phyloP scores from a whole-genome alignment of 257 asterid genomes.

The Jacaranda mimosifolia region DNA sequence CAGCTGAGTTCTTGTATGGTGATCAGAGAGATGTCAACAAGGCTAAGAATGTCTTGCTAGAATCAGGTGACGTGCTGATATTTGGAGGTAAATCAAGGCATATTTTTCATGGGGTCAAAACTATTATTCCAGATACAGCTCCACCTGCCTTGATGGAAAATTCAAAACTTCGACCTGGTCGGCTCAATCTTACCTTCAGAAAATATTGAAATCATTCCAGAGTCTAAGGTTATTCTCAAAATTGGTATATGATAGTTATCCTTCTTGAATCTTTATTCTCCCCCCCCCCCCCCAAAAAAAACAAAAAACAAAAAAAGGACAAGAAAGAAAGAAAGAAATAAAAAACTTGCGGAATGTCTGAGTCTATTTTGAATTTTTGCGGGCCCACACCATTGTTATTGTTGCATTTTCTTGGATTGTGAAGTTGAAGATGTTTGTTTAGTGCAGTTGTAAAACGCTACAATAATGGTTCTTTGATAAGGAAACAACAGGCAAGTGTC shows the following conservation, averaged over 20 bases:
- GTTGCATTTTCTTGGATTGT: no score
- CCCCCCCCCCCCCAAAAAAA: no score
- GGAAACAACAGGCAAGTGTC: not conserved
- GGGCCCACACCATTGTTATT: no score
- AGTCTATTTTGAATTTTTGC: no score
- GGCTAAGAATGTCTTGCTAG: constrained; percentile 51
- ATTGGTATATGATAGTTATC: no score
- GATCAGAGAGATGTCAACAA: constrained; percentile 52
- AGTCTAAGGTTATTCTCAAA: not conserved
- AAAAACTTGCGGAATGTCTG: no score
- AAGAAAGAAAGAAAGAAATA: no score
- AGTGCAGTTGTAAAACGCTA: not conserved
- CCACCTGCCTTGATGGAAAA: constrained; percentile 46
- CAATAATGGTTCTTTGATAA: not conserved
- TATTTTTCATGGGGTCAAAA: constrained; percentile 66
- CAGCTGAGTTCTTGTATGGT: constrained; percentile 74
- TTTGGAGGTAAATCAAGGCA: constrained; percentile 77
- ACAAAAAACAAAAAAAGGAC: no score
- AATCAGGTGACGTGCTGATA: constrained; percentile 71
- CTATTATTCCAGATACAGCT: constrained; percentile 53
- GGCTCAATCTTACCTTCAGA: constrained; percentile 78
- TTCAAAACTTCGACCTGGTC: constrained; percentile 65
- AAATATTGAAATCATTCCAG: constrained; percentile 31
- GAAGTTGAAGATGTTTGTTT: not conserved
- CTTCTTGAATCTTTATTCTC: no score